phyloP scores from a whole-genome alignment of 371 early-diverging fungal species.

The Mucor irregularis region DNA sequence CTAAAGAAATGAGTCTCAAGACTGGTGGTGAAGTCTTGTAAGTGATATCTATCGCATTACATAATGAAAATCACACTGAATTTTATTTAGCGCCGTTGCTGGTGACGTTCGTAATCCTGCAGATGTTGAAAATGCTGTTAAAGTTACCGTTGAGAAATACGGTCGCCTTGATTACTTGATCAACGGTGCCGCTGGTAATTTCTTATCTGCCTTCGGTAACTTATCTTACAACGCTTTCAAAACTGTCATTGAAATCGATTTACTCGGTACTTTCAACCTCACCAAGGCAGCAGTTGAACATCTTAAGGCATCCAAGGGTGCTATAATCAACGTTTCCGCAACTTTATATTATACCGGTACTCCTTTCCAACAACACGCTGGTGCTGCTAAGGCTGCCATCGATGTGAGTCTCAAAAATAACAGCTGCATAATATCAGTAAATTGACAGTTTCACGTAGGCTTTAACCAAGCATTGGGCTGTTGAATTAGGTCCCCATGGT shows the following conservation, averaged over 20 bases:
- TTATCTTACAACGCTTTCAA: conserved; percentile 78
- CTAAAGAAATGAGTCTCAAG: conserved; percentile 60
- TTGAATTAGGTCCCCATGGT: conserved; percentile 53
- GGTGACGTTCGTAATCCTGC: conserved; percentile 69
- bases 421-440: too few relatives aligned
- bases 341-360: conserved; percentile 67
- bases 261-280: conserved; percentile 69
- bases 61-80: background rate
- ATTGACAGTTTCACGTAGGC: too few relatives aligned
- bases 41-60: background rate
- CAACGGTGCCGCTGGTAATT: conserved; percentile 79
- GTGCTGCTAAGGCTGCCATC: conserved; percentile 49
- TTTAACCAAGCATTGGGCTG: conserved; percentile 55
- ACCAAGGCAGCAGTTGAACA: conserved; percentile 74
- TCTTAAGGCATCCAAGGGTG: conserved; percentile 69
- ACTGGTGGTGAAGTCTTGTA: conserved; percentile 60
- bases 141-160: conserved; percentile 60
- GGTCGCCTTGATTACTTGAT: conserved; percentile 72
- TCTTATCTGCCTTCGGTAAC: conserved; percentile 66
- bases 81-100: conserved; percentile 40
- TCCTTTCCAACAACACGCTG: conserved; percentile 55
- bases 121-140: conserved; percentile 64
- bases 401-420: conserved; percentile 35
- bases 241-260: conserved; percentile 59
- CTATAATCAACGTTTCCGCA: conserved; percentile 68